Percentiles rank a stretch among this genome's conserved stretches.
These are phyloP conservation scores for Russula virescens DNA, from an alignment of 768 basidiomycete genomes.

Conservation along the genomic window DNA sequence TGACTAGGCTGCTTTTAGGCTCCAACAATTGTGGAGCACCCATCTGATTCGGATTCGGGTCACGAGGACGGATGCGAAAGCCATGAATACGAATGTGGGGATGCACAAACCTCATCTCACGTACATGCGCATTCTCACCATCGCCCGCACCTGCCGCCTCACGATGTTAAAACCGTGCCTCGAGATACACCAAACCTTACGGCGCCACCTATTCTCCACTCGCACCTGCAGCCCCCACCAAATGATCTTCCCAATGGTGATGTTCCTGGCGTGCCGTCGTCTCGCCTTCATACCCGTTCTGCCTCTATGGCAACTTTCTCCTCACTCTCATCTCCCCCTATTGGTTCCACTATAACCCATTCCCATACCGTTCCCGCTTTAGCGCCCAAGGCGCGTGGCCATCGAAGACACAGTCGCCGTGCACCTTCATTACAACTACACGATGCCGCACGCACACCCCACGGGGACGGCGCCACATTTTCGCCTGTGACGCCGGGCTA, in stretches of 20 bases:
- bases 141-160: constrained; percentile 24
- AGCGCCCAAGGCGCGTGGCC: background rate
- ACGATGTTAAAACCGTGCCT: background rate
- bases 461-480: constrained; percentile 24
- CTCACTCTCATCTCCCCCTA: constrained; percentile 23
- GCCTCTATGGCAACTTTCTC: constrained; percentile 22
- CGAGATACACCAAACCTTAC: background rate
- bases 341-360: constrained; percentile 27
- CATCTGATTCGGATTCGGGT: constrained; percentile 5
- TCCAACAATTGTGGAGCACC: constrained; percentile 16
- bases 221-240: constrained; percentile 30
- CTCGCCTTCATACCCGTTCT: constrained; percentile 26
- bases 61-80: constrained; percentile 25
- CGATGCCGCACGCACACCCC: background rate
- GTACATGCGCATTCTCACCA: constrained; percentile 21
- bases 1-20: constrained; percentile 12
- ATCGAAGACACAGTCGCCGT: constrained; percentile 11
- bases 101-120: constrained; percentile 26
- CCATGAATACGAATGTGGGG: constrained; percentile 24
- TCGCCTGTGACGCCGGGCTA: constrained; percentile 67
- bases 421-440: constrained; percentile 23
- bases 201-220: constrained; percentile 3
- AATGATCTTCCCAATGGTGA: constrained; percentile 22
- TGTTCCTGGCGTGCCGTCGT: background rate
- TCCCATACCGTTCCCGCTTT: constrained; percentile 16